These are phyloP conservation scores for Clarireedia hainanense DNA, from an alignment of 2,329 filamentous ascomycete genomes.

Conservation along the genomic window DNA sequence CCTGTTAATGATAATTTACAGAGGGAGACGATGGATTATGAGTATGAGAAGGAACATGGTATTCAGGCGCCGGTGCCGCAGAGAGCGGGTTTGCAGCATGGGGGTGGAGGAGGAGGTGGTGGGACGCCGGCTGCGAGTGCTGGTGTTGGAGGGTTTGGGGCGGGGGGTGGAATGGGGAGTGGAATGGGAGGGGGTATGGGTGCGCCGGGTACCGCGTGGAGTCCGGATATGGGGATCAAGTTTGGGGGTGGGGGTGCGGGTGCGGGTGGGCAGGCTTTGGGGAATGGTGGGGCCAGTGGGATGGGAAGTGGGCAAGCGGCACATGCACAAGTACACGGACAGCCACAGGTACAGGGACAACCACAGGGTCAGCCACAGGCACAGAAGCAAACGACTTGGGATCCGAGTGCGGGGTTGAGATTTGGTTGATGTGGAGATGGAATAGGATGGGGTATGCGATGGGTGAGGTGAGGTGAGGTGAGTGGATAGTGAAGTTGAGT, in stretches of 20 bases:
- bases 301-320: background rate
- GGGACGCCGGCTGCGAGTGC: background rate
- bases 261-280: background rate
- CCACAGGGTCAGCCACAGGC: background rate
- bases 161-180: background rate
- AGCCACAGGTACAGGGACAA: too few species aligned
- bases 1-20: slow-evolving; percentile 1
- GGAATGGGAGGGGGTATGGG: background rate
- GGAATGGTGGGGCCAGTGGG: background rate
- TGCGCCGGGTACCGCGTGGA: slow-evolving; percentile 52
- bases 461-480: too few species aligned
- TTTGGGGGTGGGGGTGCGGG: slow-evolving; percentile 53
- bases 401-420: slow-evolving; percentile 25
- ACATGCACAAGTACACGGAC: too few species aligned
- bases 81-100: slow-evolving; percentile 27
- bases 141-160: background rate
- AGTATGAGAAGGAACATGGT: background rate
- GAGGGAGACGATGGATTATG: background rate
- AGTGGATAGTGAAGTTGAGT: too few species aligned
- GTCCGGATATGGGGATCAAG: slow-evolving; percentile 71
- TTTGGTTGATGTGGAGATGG: slow-evolving; percentile 19
- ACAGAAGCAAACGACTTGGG: slow-evolving; percentile 19
- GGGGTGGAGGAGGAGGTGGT: slow-evolving; percentile 24
- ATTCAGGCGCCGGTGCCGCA: slow-evolving; percentile 8
- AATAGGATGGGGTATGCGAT: too few species aligned